These are phyloP conservation scores for Xanthoconium purpureum DNA, from an alignment of 768 basidiomycete species.

Conservation along the genomic window DNA sequence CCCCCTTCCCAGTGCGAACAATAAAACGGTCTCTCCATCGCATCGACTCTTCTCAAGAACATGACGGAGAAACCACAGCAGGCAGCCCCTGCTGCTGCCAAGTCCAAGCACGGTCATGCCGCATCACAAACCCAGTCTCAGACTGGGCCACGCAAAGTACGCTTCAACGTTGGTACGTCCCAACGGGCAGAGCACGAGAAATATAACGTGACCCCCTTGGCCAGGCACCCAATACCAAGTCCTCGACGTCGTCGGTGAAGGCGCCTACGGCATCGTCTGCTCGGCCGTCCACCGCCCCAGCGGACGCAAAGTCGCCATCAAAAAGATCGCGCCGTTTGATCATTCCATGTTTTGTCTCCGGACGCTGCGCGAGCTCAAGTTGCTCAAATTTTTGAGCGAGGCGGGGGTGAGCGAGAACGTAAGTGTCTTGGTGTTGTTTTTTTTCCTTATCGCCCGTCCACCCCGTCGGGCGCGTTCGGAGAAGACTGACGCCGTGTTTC, in stretches of 20 bases:
- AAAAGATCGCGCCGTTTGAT: conserved; percentile 94
- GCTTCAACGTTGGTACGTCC: conserved; percentile 82
- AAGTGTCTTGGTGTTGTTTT: conserved; percentile 10
- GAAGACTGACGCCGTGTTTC: neutral
- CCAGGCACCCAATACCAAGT: conserved; percentile 78
- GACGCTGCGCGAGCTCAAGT: conserved; percentile 84
- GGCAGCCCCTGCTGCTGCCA: conserved; percentile 21
- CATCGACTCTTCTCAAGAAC: neutral
- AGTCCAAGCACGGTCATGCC: conserved; percentile 47
- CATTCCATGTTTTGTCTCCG: conserved; percentile 93
- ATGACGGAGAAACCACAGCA: conserved; percentile 30
- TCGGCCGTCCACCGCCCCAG: conserved; percentile 87
- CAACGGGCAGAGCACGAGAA: too few species aligned
- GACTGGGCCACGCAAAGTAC: conserved; percentile 74
- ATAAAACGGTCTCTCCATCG: too few species aligned
- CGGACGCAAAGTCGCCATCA: conserved; percentile 92
- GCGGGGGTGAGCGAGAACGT: conserved; percentile 89
- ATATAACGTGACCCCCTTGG: neutral
- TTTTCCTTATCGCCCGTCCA: neutral
- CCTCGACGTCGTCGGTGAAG: conserved; percentile 84
- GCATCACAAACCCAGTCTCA: conserved; percentile 38
- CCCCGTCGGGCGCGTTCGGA: neutral
- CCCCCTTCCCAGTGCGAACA: too few species aligned
- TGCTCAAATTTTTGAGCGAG: conserved; percentile 81
- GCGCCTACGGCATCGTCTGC: conserved; percentile 94